phyloP scores from a whole-genome alignment of 345 rosid species.

The Schrenkiella parvula region DNA sequence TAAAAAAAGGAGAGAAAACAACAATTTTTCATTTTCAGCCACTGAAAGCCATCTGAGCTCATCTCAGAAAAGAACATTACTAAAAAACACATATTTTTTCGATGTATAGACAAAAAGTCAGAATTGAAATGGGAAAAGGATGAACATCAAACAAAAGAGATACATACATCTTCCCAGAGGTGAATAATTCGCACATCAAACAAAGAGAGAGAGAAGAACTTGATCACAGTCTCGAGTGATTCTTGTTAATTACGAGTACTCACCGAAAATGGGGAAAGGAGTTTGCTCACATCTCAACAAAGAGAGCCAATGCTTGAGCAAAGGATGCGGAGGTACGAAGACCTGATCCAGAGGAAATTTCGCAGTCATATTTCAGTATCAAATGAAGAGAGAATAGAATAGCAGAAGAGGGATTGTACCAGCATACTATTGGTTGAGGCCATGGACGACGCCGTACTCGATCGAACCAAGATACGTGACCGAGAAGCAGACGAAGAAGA shows the following conservation, averaged over 20 bases:
- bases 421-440: conserved; percentile 12
- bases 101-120: too few relatives aligned
- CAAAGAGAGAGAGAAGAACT: background rate
- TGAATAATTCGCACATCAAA: background rate
- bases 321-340: conserved; percentile 23
- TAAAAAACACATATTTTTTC: too few relatives aligned
- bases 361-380: background rate
- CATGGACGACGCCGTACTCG: conserved; percentile 11
- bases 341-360: background rate
- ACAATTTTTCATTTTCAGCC: background rate
- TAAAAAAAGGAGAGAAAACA: background rate
- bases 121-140: background rate
- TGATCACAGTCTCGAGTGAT: background rate
- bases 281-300: conserved; percentile 7
- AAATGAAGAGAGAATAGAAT: background rate
- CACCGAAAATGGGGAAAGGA: conserved; percentile 20
- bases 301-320: conserved; percentile 31
- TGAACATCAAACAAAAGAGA: background rate
- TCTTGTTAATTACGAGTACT: background rate
- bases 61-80: background rate
- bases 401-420: conserved; percentile 1
- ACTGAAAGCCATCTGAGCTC: background rate
- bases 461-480: conserved; percentile 24
- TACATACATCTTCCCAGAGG: background rate
- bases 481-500: conserved; percentile 25